Percentiles rank a stretch among this genome's conserved stretches.
phyloP scores from a whole-genome alignment of 176 grass and related monocot genomes.

The Dactylis glomerata region DNA sequence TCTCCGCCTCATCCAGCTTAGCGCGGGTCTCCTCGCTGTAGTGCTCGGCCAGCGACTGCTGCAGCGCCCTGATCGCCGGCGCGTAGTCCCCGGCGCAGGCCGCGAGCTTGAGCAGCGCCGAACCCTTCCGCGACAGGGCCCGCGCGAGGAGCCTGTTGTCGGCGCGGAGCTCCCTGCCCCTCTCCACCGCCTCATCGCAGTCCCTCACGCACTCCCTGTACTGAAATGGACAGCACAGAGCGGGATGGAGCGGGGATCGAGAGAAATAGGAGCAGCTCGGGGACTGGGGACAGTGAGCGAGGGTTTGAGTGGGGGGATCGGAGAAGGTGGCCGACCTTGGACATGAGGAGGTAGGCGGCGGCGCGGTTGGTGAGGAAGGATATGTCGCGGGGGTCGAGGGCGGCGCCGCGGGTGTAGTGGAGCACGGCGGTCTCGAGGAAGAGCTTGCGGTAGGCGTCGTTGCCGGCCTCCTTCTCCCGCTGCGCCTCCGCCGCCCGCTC shows the following conservation, averaged over 20 bases:
- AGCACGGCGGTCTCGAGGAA: slow-evolving; percentile 7
- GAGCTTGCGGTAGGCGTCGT: slow-evolving; percentile 1
- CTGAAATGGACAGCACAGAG: slow-evolving; percentile 1
- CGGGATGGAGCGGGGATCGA: background rate
- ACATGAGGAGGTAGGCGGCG: slow-evolving; percentile 46
- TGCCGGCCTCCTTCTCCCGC: slow-evolving; percentile 24
- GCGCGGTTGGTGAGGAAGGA: slow-evolving; percentile 59
- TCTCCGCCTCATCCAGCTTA: slow-evolving; percentile 40
- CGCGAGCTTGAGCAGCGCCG: slow-evolving; percentile 43
- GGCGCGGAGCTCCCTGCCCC: slow-evolving; percentile 34
- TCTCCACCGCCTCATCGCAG: slow-evolving; percentile 50
- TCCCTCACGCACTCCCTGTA: slow-evolving; percentile 50
- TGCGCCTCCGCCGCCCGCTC: background rate
- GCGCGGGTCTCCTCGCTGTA: slow-evolving; percentile 36
- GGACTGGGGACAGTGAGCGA: background rate
- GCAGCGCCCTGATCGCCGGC: slow-evolving; percentile 36
- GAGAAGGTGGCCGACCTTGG: slow-evolving; percentile 21
- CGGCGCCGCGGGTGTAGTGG: slow-evolving; percentile 32
- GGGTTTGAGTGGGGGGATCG: background rate
- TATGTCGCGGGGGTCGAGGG: slow-evolving; percentile 39
- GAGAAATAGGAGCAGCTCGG: background rate
- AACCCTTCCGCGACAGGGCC: slow-evolving; percentile 43
- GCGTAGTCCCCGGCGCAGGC: slow-evolving; percentile 34
- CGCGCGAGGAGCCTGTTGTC: slow-evolving; percentile 43
- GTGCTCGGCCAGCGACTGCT: slow-evolving; percentile 45